A percentile compares a stretch with the other conserved stretches of the same genome.
phyloP scores from a whole-genome alignment of 805 yeast genomes.

The Wickerhamiella vanderwaltii region DNA sequence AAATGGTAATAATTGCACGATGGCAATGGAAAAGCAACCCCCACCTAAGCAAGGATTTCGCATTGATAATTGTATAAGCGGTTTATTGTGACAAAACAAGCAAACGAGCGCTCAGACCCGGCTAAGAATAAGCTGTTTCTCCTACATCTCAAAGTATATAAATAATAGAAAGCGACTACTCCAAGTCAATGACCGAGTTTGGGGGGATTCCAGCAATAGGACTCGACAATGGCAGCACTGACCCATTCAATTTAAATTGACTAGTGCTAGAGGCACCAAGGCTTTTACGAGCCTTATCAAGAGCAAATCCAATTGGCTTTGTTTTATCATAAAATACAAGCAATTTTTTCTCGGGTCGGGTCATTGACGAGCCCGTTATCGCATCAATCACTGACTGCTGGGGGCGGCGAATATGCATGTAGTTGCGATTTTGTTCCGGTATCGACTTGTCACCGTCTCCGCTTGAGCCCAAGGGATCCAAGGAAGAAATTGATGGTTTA shows the following conservation, averaged over 20 bases:
- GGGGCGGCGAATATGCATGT: constrained; percentile 23
- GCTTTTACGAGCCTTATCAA: constrained; percentile 3
- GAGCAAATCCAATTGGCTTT: constrained; percentile 8
- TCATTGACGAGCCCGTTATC: constrained; percentile 10
- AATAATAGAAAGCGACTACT: no score
- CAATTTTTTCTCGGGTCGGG: constrained; percentile 16
- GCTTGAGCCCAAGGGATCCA: neutral
- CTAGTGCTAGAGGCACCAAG: neutral
- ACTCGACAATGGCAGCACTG: neutral
- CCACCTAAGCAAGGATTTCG: no score
- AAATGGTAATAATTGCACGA: no score
- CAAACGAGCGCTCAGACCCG: no score
- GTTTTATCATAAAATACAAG: constrained; percentile 18
- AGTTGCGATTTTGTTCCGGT: constrained; percentile 24
- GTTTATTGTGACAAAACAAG: no score
- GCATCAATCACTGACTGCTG: constrained; percentile 12
- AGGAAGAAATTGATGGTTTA: no score
- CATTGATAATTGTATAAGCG: no score
- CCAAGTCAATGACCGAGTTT: no score
- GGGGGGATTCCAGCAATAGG: constrained; percentile 5
- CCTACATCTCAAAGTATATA: no score
- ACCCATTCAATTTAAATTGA: neutral
- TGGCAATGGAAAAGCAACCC: no score
- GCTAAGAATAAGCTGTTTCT: no score
- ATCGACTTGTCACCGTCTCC: constrained; percentile 30